Percentiles rank a stretch among this genome's conserved stretches.
These are phyloP conservation scores for Haematococcus lacustris DNA, from an alignment of 139 green algal species.

Conservation along the genomic window DNA sequence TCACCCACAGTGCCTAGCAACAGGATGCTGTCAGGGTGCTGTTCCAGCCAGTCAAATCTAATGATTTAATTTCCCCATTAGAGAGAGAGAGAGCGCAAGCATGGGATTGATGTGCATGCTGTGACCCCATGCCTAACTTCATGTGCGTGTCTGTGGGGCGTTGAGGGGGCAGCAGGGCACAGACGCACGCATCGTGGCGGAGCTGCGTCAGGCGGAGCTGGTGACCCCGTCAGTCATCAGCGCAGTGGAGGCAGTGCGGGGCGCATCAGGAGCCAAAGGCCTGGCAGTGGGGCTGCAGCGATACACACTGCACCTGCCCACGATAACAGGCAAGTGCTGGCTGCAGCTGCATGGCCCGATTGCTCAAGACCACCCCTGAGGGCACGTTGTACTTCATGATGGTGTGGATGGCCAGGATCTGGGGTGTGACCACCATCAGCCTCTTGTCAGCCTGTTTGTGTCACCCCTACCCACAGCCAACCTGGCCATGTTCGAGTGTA, in stretches of 20 bases:
- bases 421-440: background rate
- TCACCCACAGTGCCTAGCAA: too few species aligned
- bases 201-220: conserved; percentile 1
- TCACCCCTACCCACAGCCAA: too few species aligned
- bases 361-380: too few species aligned
- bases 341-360: too few species aligned
- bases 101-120: too few species aligned
- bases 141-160: conserved; percentile 3
- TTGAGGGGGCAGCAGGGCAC: background rate
- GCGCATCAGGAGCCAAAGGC: conserved; percentile 6
- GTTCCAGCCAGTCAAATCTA: too few species aligned
- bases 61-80: too few species aligned
- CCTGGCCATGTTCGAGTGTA: too few species aligned
- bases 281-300: conserved; percentile 12
- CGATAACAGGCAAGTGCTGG: conserved; percentile 16
- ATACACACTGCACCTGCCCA: conserved; percentile 19
- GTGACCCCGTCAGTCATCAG: background rate
- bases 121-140: too few species aligned
- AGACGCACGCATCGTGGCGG: background rate
- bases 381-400: background rate
- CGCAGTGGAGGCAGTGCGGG: background rate
- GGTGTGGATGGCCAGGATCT: background rate
- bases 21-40: too few species aligned
- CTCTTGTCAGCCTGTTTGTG: too few species aligned
- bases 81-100: too few species aligned